Evolutionary conservation across 176 grass and related monocot genomes (phyloP), one percentile per base, ranked within the genome.

Genomic region (Poa annua): DNA sequence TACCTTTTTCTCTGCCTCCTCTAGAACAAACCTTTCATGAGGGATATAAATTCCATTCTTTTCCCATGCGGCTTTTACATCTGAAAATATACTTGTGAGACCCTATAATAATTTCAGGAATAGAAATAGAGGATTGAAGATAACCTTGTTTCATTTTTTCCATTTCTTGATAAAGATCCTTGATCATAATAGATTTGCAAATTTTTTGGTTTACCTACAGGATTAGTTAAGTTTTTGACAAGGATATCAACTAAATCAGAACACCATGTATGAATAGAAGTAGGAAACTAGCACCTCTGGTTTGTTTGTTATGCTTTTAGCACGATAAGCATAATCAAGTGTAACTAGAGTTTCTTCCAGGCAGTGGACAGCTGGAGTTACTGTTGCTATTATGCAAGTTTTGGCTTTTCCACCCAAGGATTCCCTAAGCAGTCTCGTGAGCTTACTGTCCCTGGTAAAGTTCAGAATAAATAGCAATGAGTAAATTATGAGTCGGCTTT

Each of bases 381-480:
- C 84, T 19, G 94, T 97, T 77, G 94, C 94, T 83, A 97, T 94
- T 66, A 97, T 88, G 73, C 94, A 97, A 64, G 94, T 97, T 88
- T 97, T 97, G 74, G 94, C 89, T 86, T 94, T 97, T 57, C 94
- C 94, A 62, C 94, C 94, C 74, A 97, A 94, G 41, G 94, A 97
- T 88, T 97, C 94, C 77, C 92, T 94, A 80, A 97, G 85, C 66
- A 97, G 80, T 74, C 94, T 94, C 19, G 92, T 97, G 67, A 97
- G 84, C 63, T 97, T 97, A 81, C 94, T 97, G 71, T 94, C 92
- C 92, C 94, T 94, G 87, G 67, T 86, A 78, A 54, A 73, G 68
- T 84, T 75, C 32, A 89, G 82, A 63, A 73, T 80, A 3, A 80
- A 49, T 73, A 62, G 34, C 49, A 72, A 19, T 44, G 29, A 76